Percentiles rank a stretch among this genome's conserved stretches.
These are phyloP conservation scores for Coemansia sp. DNA, from an alignment of 192 early-diverging fungal genomes.

Conservation along the genomic window DNA sequence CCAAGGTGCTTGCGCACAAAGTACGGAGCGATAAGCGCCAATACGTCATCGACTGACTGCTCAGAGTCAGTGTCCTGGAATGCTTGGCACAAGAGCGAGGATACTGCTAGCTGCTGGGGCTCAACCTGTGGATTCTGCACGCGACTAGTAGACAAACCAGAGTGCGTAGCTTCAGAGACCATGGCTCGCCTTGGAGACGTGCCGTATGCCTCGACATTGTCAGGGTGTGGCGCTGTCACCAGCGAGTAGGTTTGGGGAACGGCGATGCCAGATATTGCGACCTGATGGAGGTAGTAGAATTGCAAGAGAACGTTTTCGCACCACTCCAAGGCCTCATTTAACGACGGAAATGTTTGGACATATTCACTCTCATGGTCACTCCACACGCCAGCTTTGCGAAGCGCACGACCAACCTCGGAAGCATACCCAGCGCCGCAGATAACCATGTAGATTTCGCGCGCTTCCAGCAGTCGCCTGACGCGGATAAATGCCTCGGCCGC, in stretches of 20 bases:
- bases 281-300: constrained; percentile 68
- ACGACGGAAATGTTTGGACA: constrained; percentile 74
- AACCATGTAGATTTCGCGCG: constrained; percentile 77
- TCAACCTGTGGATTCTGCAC: not conserved
- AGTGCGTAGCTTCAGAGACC: constrained; percentile 42
- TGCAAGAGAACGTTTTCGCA: constrained; percentile 88
- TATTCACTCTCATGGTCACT: constrained; percentile 57
- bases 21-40: constrained; percentile 58
- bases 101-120: constrained; percentile 38
- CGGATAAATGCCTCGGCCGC: constrained; percentile 89
- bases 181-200: constrained; percentile 42
- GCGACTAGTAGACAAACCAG: constrained; percentile 33
- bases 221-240: constrained; percentile 32
- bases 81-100: constrained; percentile 60
- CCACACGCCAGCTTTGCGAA: constrained; percentile 68
- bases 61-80: constrained; percentile 63
- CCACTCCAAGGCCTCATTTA: constrained; percentile 90
- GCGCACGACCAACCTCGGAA: constrained; percentile 67
- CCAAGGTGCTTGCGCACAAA: constrained; percentile 64
- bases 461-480: constrained; percentile 71
- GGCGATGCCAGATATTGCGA: constrained; percentile 26
- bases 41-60: constrained; percentile 55
- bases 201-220: constrained; percentile 30
- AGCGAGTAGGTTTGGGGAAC: constrained; percentile 35
- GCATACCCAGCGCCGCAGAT: constrained; percentile 69